Evolutionary conservation across 2,329 filamentous ascomycete species (phyloP).

Genomic region (Volutella citrinella): DNA sequence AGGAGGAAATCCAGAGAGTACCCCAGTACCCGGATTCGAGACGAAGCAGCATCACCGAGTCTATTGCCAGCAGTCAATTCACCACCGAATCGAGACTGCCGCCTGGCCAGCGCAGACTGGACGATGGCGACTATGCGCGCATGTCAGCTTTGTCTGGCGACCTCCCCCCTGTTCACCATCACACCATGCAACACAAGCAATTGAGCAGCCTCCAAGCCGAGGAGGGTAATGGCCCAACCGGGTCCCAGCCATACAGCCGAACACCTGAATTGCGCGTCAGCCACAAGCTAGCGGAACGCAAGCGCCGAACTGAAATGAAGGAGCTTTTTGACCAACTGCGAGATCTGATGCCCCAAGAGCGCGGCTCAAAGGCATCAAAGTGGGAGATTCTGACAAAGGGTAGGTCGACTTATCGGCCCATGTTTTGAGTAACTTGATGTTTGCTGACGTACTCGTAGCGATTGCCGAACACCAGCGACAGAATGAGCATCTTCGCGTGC

Average conservation of each 20-base stretch:
- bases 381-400: conserved; percentile 88
- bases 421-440: too few relatives aligned
- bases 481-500: conserved; percentile 43
- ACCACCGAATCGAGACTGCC: conserved; percentile 72
- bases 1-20: conserved; percentile 60
- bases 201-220: conserved; percentile 64
- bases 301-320: conserved; percentile 85
- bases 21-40: conserved; percentile 60
- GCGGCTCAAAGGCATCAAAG: conserved; percentile 81
- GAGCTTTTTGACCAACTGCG: conserved; percentile 79
- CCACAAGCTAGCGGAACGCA: conserved; percentile 81
- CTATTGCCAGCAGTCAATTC: conserved; percentile 75
- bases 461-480: conserved; percentile 61
- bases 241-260: conserved; percentile 74
- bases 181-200: conserved; percentile 72
- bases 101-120: conserved; percentile 67
- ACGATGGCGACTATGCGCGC: conserved; percentile 56
- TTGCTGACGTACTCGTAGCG: too few relatives aligned
- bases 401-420: conserved; percentile 47
- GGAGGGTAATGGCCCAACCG: conserved; percentile 47
- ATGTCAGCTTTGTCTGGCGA: conserved; percentile 53
- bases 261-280: conserved; percentile 80
- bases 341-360: conserved; percentile 74
- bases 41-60: conserved; percentile 73
- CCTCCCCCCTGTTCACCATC: conserved; percentile 65